Evolutionary conservation across 441 rosid genomes (phyloP), one percentile per base, ranked within the genome.

Genomic region (Eugenia klotzschiana): DNA sequence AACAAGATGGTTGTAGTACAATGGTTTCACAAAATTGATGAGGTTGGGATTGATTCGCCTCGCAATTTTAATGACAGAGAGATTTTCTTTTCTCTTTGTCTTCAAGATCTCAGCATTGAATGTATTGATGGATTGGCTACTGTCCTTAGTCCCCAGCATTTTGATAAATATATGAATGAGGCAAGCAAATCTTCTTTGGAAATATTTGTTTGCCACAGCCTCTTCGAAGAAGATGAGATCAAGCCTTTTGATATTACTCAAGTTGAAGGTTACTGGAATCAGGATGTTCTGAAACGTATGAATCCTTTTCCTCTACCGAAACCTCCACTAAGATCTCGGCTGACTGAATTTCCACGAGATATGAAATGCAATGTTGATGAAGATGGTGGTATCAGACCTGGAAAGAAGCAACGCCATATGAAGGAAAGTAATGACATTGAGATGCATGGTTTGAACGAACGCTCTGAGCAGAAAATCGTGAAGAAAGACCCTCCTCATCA

Each of bases 21-120:
- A 80, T 95, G 98, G 98, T 93, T 93, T 93, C 98, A 94, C 93
- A 92, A 91, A 90, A 91, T 91, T 91, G 98, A 93, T 82, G 98
- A 95, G 93, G 96, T 95, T 92, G 98, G 91, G 90, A 83, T 86
- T 90, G 88, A 82, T 88, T 91, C 90, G 84, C 87, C 96, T 81
- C 87, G 81, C 88, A 91, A 88, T 86, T 89, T 72, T 88, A 91
- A 87, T 89, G 95, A 90, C 91, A 90, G 92, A 89, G 98, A 95
- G 96, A 91, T 94, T 90, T 93, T 91, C 91, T 92, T 89, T 90
- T 93, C 98, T 91, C 92, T 87, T 84, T 91, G 92, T 91, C 94
- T 85, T 87, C 98, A 95, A 94, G 97, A 95, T 92, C 93, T 95
- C 89, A 91, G 87, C 86, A 86, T 95, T 50, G 97, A 95, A 86